A percentile compares a stretch with the other conserved stretches of the same genome.
Conservation (phyloP, 2,329 filamentous ascomycete genomes). For the Pestalotiopsis sp. region DNA sequence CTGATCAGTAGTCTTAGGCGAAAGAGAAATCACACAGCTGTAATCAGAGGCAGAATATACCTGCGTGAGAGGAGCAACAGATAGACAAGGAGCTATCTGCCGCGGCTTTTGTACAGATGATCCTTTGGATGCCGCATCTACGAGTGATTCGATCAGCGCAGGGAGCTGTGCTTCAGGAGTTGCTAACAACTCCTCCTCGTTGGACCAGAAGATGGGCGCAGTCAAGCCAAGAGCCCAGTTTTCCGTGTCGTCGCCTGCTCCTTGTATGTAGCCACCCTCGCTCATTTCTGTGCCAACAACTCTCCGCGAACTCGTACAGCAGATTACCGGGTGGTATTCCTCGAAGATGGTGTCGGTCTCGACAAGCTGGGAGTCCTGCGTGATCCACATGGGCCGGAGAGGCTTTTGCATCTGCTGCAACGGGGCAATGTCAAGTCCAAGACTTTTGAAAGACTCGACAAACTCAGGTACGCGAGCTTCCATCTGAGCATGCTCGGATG, state of each 20-base stretch:
- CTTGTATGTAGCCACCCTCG: conserved; percentile 84
- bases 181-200: conserved; percentile 62
- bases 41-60: conserved; percentile 13
- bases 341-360: conserved; percentile 46
- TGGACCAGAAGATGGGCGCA: conserved; percentile 76
- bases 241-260: conserved; percentile 92
- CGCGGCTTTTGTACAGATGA: conserved; percentile 12
- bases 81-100: conserved; percentile 37
- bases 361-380: conserved; percentile 62
- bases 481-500: conserved; percentile 82
- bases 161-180: conserved; percentile 68
- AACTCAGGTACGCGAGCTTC: conserved; percentile 60
- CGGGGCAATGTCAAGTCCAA: conserved; percentile 61
- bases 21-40: conserved; percentile 46
- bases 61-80: conserved; percentile 25
- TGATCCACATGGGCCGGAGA: conserved; percentile 79
- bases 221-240: conserved; percentile 87
- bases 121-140: conserved; percentile 16
- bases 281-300: conserved; percentile 70
- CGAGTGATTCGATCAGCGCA: conserved; percentile 47
- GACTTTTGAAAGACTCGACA: conserved; percentile 49
- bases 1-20: conserved; percentile 43
- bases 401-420: conserved; percentile 70
- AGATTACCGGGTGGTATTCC: conserved; percentile 73
- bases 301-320: conserved; percentile 81